Evolutionary conservation across 1,284 basidiomycete genomes (phyloP), one percentile per base, ranked within the genome.

Genomic region (Thecaphora thlaspeos): DNA sequence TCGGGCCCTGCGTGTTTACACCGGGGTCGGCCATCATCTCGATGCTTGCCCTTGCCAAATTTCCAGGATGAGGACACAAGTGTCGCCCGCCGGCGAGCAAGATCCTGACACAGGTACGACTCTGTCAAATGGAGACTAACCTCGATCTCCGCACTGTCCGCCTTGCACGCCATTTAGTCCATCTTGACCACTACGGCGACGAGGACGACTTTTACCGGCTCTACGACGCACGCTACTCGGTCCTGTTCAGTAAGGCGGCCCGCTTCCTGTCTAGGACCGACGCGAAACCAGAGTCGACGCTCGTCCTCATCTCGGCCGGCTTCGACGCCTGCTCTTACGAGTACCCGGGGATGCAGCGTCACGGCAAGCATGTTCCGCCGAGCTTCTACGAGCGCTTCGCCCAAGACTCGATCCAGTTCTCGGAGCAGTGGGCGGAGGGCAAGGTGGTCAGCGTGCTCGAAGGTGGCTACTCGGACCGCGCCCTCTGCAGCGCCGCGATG

Each of bases 241-340:
- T 80, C 18, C 77, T 98, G 1, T 79, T 96, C n/a, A 79, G 80
- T 9, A 86, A 85, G 61, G 91, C 91, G 0, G 82, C 82, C 43
- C 82, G 84, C 1, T 98, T 93, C 72, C 79, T 92, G 36, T 79
- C 84, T 17, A 80, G 80, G 38, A 91, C 89, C 0, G 82, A 83
- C 0, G 86, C 86, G 0, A 79, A 82, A 0, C 83, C 84, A 0
- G 83, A 87, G n/a, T 86, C 88, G 67, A 88, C 88, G 0, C 77
- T 96, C 5, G 81, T 97, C 1, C 48, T 72, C n/a, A 51, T 80
- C 43, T 70, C 80, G 32, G 78, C 80, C 58, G 94, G 94, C 2
- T 92, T 97, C 79, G 94, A 97, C 68, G 93, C 92, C 0, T 90
- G 88, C 55, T 88, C 92, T 71, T 90, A 96, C 77, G 93, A 98